Percentiles rank a stretch among this genome's conserved stretches.
Conservation (phyloP, 2,329 filamentous ascomycete genomes). For the Leptoxyphium fumago region DNA sequence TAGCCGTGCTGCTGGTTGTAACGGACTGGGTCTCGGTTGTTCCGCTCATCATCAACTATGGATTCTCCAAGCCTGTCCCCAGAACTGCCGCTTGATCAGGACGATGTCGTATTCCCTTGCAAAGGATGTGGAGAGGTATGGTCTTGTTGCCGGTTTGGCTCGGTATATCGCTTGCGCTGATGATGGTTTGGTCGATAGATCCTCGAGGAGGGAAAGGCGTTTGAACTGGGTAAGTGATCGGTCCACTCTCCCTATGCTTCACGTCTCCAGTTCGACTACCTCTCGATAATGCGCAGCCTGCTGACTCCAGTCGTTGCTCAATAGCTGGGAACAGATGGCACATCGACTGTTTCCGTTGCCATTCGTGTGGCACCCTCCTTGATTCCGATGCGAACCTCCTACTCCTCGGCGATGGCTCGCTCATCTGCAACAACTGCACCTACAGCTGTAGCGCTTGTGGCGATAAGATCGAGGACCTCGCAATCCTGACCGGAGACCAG, state of each 20-base stretch:
- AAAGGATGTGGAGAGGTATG: conserved; percentile 82
- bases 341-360: conserved; percentile 96
- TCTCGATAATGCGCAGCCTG: neutral
- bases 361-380: conserved; percentile 85
- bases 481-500: conserved; percentile 93
- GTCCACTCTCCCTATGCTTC: conserved; percentile 6
- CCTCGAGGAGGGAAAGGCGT: conserved; percentile 95
- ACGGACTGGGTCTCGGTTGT: neutral
- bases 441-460: conserved; percentile 95
- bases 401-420: conserved; percentile 87
- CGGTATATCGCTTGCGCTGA: conserved; percentile 1
- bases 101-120: conserved; percentile 71
- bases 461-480: conserved; percentile 96
- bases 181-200: conserved; percentile 43
- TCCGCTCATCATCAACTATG: conserved; percentile 16
- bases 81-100: conserved; percentile 55
- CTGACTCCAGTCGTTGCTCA: conserved; percentile 1
- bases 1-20: too few species aligned
- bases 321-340: conserved; percentile 93
- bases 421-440: conserved; percentile 98
- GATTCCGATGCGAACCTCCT: conserved; percentile 97
- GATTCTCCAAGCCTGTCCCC: conserved; percentile 46
- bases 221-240: conserved; percentile 65
- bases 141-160: conserved; percentile 3
- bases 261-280: conserved; percentile 8